phyloP scores from a whole-genome alignment of 2,329 filamentous ascomycete genomes.

The Xylariaceae sp. region DNA sequence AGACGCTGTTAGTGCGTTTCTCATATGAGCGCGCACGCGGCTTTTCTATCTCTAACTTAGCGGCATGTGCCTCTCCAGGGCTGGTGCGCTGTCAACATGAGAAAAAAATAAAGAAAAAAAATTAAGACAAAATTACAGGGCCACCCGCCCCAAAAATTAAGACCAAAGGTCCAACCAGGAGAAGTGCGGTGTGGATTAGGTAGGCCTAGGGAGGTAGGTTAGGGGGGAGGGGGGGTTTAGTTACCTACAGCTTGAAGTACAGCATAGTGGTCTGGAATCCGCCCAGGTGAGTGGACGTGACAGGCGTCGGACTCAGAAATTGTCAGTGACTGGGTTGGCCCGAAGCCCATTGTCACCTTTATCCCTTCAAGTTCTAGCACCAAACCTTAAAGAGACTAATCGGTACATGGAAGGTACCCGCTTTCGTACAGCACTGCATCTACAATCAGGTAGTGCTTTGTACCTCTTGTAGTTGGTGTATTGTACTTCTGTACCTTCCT shows the following conservation, averaged over 20 bases:
- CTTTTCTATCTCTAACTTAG: constrained; percentile 18
- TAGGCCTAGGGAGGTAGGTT: too few relatives aligned
- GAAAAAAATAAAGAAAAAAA: constrained; percentile 5
- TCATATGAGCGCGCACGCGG: constrained; percentile 13
- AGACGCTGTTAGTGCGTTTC: constrained; percentile 6
- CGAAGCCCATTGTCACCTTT: constrained; percentile 8
- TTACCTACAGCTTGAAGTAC: too few relatives aligned
- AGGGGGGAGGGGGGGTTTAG: too few relatives aligned
- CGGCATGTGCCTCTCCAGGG: constrained; percentile 7
- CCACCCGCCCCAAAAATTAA: constrained; percentile 7
- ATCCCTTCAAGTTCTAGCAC: too few relatives aligned
- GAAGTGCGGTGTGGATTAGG: constrained; percentile 19
- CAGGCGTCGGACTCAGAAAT: constrained; percentile 8
- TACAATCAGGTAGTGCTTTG: too few relatives aligned
- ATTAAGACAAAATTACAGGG: constrained; percentile 9
- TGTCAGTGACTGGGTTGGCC: constrained; percentile 15
- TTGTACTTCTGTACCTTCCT: too few relatives aligned
- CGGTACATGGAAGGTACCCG: too few relatives aligned
- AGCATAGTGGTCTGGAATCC: too few relatives aligned
- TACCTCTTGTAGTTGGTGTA: too few relatives aligned
- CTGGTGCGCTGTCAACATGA: constrained; percentile 15
- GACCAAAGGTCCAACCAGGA: constrained; percentile 9
- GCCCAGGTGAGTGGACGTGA: too few relatives aligned
- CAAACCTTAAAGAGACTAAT: too few relatives aligned
- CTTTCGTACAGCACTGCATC: too few relatives aligned